Percentiles rank a stretch among this genome's conserved stretches.
Conservation (phyloP, 2,329 filamentous ascomycete genomes). For the Xylaria sp. region DNA sequence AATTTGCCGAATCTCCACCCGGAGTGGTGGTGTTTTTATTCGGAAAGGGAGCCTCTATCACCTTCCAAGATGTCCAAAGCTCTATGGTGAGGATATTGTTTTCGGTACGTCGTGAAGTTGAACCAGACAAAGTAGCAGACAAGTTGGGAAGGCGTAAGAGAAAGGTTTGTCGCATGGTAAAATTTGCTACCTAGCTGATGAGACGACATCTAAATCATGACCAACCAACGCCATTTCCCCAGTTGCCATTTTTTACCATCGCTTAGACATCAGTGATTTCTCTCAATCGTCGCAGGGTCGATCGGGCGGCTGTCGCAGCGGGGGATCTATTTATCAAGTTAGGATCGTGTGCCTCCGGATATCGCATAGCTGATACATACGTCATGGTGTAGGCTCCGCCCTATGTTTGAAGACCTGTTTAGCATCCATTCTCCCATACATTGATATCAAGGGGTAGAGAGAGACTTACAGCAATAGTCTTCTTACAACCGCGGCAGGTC, state of each 20-base stretch:
- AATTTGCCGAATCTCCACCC: background rate
- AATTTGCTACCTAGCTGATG: constrained; percentile 41
- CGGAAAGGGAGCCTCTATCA: constrained; percentile 1
- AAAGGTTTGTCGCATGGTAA: constrained; percentile 39
- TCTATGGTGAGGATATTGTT: background rate
- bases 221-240: constrained; percentile 40
- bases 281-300: constrained; percentile 40
- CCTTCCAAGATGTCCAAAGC: constrained; percentile 4
- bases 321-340: constrained; percentile 34
- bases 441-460: no score
- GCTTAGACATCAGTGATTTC: constrained; percentile 42
- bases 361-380: constrained; percentile 71
- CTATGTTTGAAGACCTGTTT: no score
- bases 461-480: constrained; percentile 76
- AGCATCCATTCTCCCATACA: no score
- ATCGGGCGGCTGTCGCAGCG: constrained; percentile 40
- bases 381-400: constrained; percentile 93
- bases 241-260: constrained; percentile 34
- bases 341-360: constrained; percentile 13
- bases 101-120: constrained; percentile 17
- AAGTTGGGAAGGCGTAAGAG: constrained; percentile 30
- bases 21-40: background rate
- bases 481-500: constrained; percentile 95
- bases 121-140: constrained; percentile 18
- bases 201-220: constrained; percentile 40